Evolutionary conservation across 2,329 filamentous ascomycete species (phyloP), one percentile per base, ranked within the genome.

Genomic region (Fusarium papillatum): DNA sequence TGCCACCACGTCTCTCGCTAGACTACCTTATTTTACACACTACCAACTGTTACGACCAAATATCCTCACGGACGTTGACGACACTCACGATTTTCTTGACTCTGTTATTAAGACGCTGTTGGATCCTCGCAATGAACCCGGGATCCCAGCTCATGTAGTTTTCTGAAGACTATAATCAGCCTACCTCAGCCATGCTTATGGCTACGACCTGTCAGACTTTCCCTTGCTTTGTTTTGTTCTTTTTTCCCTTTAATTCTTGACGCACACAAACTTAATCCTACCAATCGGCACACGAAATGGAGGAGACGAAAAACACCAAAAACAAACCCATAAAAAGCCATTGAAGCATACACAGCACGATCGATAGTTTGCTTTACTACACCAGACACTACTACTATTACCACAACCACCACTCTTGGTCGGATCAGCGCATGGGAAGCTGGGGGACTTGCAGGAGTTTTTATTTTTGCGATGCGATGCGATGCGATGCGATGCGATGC

Each of bases 51-150:
- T 73, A 81, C 71, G 79, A 81, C 73, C 72, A 69, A 61, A 76
- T 69, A 73, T 77, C 78, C 72, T 80, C 71, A 80, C 75, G 79
- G 79, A 81, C 69, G 77, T 75, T 80, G 66, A 81, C 72, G 80
- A 81, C 72, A 76, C 78, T 80, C 72, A 81, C 74, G 80, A 81
- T 81, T 79, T 75, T 71, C 69, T 75, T 79, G 73, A 71, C 60
- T 61, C 70, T 75, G 72, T 76, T 62, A 61, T 19, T 16, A 66
- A 36, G 48, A 63, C 38, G 57, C 70, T 69, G 36, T 62, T 59
- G 66, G 38, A 55, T 68, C 71, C 71, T 76, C 48, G 68, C 66
- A 76, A 69, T 50, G 59, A 70, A 70, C 55, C 73, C 24, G 69
- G 68, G 75, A 74, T 64, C 69, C 65, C 46, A 69, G 67, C 70